A percentile compares a stretch with the other conserved stretches of the same genome.
Conservation (phyloP, 2,329 filamentous ascomycete species). For the Arthrobotrys musiformis region DNA sequence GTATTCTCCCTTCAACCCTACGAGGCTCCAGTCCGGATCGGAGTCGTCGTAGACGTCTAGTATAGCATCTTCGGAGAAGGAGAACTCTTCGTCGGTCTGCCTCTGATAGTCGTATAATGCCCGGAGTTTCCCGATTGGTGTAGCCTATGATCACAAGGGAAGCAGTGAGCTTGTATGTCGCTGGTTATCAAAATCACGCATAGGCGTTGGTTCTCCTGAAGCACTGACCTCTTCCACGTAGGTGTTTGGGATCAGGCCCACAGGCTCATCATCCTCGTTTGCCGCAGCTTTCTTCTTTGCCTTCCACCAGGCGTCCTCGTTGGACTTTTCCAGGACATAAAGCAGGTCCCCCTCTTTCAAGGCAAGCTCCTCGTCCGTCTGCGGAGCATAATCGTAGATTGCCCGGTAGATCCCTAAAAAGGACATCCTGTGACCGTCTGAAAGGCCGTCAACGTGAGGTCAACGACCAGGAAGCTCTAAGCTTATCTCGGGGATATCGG, state of each 20-base stretch:
- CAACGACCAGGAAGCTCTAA: constrained; percentile 24
- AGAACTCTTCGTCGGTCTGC: constrained; percentile 97
- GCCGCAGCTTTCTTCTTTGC: constrained; percentile 87
- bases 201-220: constrained; percentile 24
- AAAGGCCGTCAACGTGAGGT: constrained; percentile 6
- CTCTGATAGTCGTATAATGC: constrained; percentile 98
- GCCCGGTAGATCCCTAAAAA: constrained; percentile 92
- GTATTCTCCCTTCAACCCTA: constrained; percentile 83
- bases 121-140: constrained; percentile 76
- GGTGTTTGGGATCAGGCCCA: constrained; percentile 90
- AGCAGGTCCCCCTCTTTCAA: constrained; percentile 88
- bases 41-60: constrained; percentile 88
- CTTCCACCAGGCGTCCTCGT: constrained; percentile 90
- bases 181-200: constrained; percentile 49
- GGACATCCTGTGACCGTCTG: constrained; percentile 56
- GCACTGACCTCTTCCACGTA: constrained; percentile 88
- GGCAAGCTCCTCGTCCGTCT: constrained; percentile 84
- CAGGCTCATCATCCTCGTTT: constrained; percentile 89
- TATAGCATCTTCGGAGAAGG: constrained; percentile 86
- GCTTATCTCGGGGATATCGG: constrained; percentile 13
- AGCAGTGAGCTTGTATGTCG: neutral
- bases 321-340: constrained; percentile 84
- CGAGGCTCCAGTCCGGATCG: constrained; percentile 96
- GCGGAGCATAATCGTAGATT: constrained; percentile 90
- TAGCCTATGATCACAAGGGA: constrained; percentile 66